phyloP scores from a whole-genome alignment of 805 yeast genomes.

The Wickerhamomyces rabaulensis region DNA sequence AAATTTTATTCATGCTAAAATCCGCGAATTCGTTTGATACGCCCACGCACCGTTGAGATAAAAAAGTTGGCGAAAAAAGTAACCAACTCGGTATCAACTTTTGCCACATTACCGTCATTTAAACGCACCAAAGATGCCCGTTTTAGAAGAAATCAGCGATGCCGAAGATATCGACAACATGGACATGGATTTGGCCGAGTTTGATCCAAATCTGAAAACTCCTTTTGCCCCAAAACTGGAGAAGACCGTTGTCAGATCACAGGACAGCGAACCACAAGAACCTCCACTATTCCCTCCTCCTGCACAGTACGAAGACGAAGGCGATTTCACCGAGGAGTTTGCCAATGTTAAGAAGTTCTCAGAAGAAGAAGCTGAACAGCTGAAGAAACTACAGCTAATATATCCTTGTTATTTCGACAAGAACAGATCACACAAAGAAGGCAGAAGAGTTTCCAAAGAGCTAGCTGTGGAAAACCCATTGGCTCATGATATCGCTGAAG shows the following conservation, averaged over 20 bases:
- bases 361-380: constrained; percentile 56
- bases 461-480: constrained; percentile 81
- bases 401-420: constrained; percentile 93
- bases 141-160: constrained; percentile 66
- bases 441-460: constrained; percentile 71
- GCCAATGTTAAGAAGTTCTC: constrained; percentile 24
- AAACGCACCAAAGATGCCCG: constrained; percentile 46
- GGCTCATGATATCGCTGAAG: constrained; percentile 78
- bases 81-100: no score
- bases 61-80: not conserved
- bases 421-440: constrained; percentile 68
- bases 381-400: constrained; percentile 64
- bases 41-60: not conserved
- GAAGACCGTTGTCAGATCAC: constrained; percentile 58
- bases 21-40: not conserved
- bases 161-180: constrained; percentile 84
- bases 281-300: constrained; percentile 26
- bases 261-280: constrained; percentile 36
- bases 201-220: constrained; percentile 65
- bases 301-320: constrained; percentile 6
- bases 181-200: constrained; percentile 92
- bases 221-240: constrained; percentile 68
- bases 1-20: not conserved
- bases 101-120: not conserved
- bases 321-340: constrained; percentile 1